Evolutionary conservation across 331 rosid genomes (phyloP), one percentile per base, ranked within the genome.

Genomic region (Arachis monticola): DNA sequence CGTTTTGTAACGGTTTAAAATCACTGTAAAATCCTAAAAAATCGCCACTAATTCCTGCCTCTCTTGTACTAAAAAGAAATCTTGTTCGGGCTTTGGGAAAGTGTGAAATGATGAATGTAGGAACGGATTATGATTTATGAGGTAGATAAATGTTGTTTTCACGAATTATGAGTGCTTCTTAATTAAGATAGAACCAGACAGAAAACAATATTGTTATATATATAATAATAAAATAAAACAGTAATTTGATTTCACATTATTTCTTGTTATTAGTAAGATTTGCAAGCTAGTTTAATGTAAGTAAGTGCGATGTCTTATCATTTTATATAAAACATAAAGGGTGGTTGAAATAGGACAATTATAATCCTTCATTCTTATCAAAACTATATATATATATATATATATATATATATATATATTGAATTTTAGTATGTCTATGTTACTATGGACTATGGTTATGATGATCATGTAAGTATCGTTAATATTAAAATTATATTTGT

Each of bases 191-290:
- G 14, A 32, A 44, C 35, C 66, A 35, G 2, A 35, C 10, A 31
- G 6, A 11, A 45, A 17, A 35, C 3, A 3, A 5, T 6, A 10
- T 38, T 38, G 5, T 38, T 38, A 38, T 38, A 35, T 35, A 38
- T 27, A 27, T 27, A 27, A 27, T 38, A 38, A 38, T 38, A 38
- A 3, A 38, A 4, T 38, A 38, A 6, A 10, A 60, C 10, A 10
- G n/a, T 59, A 59, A 31, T 59, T 59, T 59, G 42, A 59, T 59
- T 59, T 59, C 64, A 59, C 64, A 59, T 30, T 30, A 6, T 5
- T 59, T 59, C 6, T 38, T 38, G 41, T 38, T 38, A 38, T 38
- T 2, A 59, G 12, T 59, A 12, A 0, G 41, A 59, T 57, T 3
- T 22, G 38, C 9, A 57, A 57, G 62, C 38, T 12, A 38, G 62